phyloP scores from a whole-genome alignment of 148 eudicot species.

The Chenopodium album region DNA sequence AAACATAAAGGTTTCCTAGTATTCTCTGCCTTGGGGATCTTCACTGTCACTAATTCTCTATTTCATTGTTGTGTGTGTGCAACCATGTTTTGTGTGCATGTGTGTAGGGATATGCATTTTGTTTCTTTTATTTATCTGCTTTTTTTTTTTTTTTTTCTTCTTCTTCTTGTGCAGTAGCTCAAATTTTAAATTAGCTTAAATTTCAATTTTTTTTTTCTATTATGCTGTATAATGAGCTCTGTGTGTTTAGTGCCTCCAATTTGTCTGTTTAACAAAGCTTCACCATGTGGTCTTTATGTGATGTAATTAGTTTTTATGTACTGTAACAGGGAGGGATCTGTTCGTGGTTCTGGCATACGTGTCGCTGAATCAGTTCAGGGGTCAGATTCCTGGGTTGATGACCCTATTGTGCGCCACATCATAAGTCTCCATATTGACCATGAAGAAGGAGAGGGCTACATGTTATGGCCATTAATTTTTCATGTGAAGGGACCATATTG shows the following conservation, averaged over 20 bases:
- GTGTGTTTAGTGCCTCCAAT: neutral
- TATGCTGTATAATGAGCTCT: neutral
- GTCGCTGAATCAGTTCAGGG: constrained; percentile 68
- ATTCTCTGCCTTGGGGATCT: neutral
- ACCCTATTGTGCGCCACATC: constrained; percentile 88
- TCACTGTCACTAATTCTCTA: neutral
- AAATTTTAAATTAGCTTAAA: too few species aligned
- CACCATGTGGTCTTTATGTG: neutral
- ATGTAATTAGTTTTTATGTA: constrained; percentile 18
- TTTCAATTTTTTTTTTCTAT: neutral
- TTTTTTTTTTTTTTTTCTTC: neutral
- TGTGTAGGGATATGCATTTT: neutral
- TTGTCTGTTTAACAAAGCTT: constrained; percentile 5
- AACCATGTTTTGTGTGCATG: neutral
- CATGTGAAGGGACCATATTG: constrained; percentile 69
- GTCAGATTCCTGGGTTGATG: constrained; percentile 99
- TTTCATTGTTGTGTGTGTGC: too few species aligned
- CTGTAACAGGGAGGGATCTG: constrained; percentile 79
- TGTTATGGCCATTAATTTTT: constrained; percentile 83
- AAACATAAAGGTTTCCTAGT: too few species aligned
- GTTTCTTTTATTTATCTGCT: neutral
- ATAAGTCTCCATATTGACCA: constrained; percentile 60
- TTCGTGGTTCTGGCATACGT: constrained; percentile 85
- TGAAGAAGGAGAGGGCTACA: constrained; percentile 48
- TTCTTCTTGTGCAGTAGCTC: neutral